phyloP scores from a whole-genome alignment of 257 asterid species.

The Ehretia macrophylla region DNA sequence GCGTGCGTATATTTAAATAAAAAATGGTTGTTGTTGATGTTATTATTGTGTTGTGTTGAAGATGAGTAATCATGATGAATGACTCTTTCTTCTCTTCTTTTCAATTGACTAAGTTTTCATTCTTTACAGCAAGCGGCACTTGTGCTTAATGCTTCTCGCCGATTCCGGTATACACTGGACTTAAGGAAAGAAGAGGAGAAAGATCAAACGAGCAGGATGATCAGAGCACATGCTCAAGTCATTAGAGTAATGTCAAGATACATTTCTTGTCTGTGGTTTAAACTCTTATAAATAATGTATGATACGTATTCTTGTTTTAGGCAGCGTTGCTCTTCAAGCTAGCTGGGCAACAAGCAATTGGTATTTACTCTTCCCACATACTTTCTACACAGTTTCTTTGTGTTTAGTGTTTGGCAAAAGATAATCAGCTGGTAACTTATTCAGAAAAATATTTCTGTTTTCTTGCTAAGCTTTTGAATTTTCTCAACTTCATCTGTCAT shows the following conservation, averaged over 20 bases:
- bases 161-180: constrained; percentile 90
- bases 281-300: constrained; percentile 9
- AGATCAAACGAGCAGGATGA: constrained; percentile 67
- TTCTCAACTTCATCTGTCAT: no score
- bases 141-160: constrained; percentile 94
- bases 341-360: constrained; percentile 90
- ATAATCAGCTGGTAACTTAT: no score
- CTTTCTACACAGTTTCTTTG: background rate
- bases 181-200: constrained; percentile 65
- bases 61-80: no score
- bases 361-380: constrained; percentile 29
- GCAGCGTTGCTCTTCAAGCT: constrained; percentile 94
- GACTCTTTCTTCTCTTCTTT: constrained; percentile 8
- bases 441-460: no score
- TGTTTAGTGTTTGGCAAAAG: background rate
- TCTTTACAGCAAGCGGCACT: constrained; percentile 82
- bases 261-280: constrained; percentile 2
- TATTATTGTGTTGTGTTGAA: no score
- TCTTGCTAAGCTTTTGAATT: no score
- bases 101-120: constrained; percentile 6
- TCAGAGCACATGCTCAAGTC: constrained; percentile 98
- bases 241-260: constrained; percentile 52
- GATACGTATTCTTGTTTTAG: constrained; percentile 32
- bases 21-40: no score
- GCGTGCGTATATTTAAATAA: no score